Percentiles rank a stretch among this genome's conserved stretches.
phyloP scores from a whole-genome alignment of 202 grass and related monocot genomes.

The Musa balbisiana region DNA sequence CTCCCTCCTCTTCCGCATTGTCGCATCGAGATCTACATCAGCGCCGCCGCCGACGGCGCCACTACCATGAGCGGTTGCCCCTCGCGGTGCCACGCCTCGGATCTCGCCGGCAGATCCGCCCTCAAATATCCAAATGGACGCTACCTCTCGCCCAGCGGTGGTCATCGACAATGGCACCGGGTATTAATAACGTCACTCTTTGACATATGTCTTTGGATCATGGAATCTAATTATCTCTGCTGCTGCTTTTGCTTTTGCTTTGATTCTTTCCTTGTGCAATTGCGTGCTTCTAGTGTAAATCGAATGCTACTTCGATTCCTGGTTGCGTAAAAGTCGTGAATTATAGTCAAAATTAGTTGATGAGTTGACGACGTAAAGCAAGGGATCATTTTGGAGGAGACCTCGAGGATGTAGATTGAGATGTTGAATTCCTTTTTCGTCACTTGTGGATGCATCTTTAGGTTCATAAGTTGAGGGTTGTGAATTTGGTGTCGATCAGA shows the following conservation, averaged over 20 bases:
- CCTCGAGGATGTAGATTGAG: neutral
- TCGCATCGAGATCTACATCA: neutral
- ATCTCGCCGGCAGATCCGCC: slow-evolving; percentile 18
- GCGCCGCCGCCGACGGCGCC: slow-evolving; percentile 22
- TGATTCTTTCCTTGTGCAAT: neutral
- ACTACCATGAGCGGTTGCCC: slow-evolving; percentile 35
- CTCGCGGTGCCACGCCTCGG: neutral
- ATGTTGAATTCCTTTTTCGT: neutral
- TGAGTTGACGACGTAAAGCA: neutral
- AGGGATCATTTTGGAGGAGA: neutral
- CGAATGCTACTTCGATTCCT: neutral
- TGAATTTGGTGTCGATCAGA: neutral
- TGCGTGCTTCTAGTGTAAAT: neutral
- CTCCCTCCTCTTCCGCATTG: neutral
- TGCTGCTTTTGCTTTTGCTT: neutral
- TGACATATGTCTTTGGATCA: neutral
- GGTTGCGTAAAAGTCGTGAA: neutral
- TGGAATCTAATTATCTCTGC: neutral
- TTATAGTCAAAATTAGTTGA: neutral
- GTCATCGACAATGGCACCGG: slow-evolving; percentile 99
- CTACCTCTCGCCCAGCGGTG: slow-evolving; percentile 73
- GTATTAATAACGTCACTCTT: slow-evolving; percentile 24
- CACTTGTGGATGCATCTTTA: neutral
- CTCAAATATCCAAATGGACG: slow-evolving; percentile 43
- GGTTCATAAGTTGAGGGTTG: neutral